Conservation (phyloP, 2,329 filamentous ascomycete species). For the Scytalidium sp. region DNA sequence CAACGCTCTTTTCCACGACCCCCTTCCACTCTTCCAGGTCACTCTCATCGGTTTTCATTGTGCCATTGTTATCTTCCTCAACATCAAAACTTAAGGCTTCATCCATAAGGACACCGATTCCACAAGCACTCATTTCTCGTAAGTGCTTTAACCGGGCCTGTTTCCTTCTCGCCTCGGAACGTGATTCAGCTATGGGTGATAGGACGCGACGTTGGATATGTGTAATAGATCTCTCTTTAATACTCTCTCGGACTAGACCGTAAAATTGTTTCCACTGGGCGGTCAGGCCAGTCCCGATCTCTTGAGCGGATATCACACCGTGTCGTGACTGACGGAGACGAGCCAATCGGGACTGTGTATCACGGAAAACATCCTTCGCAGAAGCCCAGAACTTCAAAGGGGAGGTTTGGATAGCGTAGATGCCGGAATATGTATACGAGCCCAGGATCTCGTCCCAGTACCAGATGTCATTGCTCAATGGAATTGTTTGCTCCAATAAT, state of each 20-base stretch:
- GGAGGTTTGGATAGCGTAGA: slow-evolving; percentile 85
- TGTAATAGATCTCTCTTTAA: slow-evolving; percentile 67
- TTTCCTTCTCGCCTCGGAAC: slow-evolving; percentile 73
- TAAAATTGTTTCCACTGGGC: slow-evolving; percentile 72
- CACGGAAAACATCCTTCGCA: slow-evolving; percentile 65
- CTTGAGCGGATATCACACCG: slow-evolving; percentile 18
- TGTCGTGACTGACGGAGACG: slow-evolving; percentile 23
- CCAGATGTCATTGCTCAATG: slow-evolving; percentile 82
- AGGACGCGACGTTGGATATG: slow-evolving; percentile 71
- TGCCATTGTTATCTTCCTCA: slow-evolving; percentile 52
- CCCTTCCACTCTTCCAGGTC: slow-evolving; percentile 61
- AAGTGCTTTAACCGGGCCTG: slow-evolving; percentile 68
- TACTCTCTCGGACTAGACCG: slow-evolving; percentile 70
- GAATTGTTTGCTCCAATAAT: slow-evolving; percentile 78
- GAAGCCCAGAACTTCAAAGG: slow-evolving; percentile 73
- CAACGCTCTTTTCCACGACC: slow-evolving; percentile 75
- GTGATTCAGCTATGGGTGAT: slow-evolving; percentile 73
- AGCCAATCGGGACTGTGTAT: slow-evolving; percentile 34
- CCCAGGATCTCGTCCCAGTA: slow-evolving; percentile 92
- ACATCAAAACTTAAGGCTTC: slow-evolving; percentile 72
- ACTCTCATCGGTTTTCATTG: slow-evolving; percentile 38
- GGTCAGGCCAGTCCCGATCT: slow-evolving; percentile 34
- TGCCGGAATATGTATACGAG: slow-evolving; percentile 72
- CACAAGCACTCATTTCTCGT: slow-evolving; percentile 78
- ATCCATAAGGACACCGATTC: slow-evolving; percentile 82